phyloP scores from a whole-genome alignment of 2,329 filamentous ascomycete genomes.

The Ramularia endophylla region DNA sequence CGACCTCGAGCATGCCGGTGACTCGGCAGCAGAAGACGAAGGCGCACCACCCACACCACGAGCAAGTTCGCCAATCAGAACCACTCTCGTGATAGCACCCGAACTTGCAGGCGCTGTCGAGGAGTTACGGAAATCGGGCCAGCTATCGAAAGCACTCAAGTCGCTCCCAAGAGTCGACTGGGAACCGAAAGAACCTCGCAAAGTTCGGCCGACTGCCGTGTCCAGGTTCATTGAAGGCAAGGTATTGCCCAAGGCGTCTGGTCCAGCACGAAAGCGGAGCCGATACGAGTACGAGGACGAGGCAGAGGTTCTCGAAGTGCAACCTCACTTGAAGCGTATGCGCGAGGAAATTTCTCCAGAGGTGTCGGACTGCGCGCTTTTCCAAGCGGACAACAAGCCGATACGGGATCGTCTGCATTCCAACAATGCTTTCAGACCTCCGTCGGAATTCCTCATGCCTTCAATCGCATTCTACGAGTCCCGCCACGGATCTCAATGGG shows the following conservation, averaged over 20 bases:
- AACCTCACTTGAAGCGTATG: slow-evolving; percentile 33
- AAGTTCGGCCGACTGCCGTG: slow-evolving; percentile 43
- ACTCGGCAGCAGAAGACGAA: slow-evolving; percentile 29
- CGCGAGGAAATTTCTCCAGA: slow-evolving; percentile 51
- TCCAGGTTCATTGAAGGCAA: slow-evolving; percentile 83
- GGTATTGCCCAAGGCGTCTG: slow-evolving; percentile 61
- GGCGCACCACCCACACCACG: slow-evolving; percentile 23
- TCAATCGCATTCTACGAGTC: slow-evolving; percentile 85
- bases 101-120: slow-evolving; percentile 24
- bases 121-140: slow-evolving; percentile 22
- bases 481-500: slow-evolving; percentile 85
- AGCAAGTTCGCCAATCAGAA: slow-evolving; percentile 10
- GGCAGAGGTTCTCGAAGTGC: slow-evolving; percentile 39
- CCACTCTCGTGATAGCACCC: slow-evolving; percentile 22
- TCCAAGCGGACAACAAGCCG: slow-evolving; percentile 80
- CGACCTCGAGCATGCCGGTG: slow-evolving; percentile 26
- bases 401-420: slow-evolving; percentile 87
- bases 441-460: slow-evolving; percentile 87
- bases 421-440: slow-evolving; percentile 86
- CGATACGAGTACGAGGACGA: slow-evolving; percentile 75
- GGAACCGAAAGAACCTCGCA: slow-evolving; percentile 3
- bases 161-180: slow-evolving; percentile 20
- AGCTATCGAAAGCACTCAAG: slow-evolving; percentile 23
- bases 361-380: slow-evolving; percentile 74
- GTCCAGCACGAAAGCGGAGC: slow-evolving; percentile 67